Evolutionary conservation across 2,329 filamentous ascomycete genomes (phyloP), one percentile per base, ranked within the genome.

Genomic region (Sphaerulina populicola): DNA sequence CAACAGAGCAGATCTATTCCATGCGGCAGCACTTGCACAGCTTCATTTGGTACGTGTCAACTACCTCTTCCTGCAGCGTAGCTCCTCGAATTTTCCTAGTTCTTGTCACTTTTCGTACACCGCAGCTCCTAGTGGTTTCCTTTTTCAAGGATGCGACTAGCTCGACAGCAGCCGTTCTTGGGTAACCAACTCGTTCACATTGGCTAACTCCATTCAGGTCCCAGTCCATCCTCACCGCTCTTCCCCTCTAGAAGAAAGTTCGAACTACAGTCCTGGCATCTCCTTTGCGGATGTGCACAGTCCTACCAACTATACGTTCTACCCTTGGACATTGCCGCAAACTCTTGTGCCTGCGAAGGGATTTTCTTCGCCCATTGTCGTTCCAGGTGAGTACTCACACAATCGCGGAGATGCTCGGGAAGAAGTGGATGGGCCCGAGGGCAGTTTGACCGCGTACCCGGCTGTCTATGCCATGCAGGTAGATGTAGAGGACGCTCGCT

Each of bases 241-340:
- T 21, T 77, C 76, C 9, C 72, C 76, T 29, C 67, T 79, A 44
- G 65, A 77, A 49, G 79, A 72, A 70, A 31, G 31, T 1, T 81
- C 72, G 8, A 63, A 68, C 21, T 70, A 74, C 53, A 47, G 56
- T 59, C 78, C 78, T 3, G 78, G 76, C 53, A 74, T 81, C 11
- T 76, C 74, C 6, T 59, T 77, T 27, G 73, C 75, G 6, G 79
- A 77, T 63, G 69, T 75, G 49, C 72, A 65, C 53, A 83, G 82
- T 11, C 79, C 79, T 6, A 82, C 81, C 0, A 94, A 94, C 62
- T 83, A 90, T 66, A 91, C 85, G 0, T 83, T 87, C 61, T 97
- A 89, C 63, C 93, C 93, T 0, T 97, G 91, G 91, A 97, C 93
- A 0, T 72, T 98, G 0, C 91, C 93, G 0, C 73, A 75, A 1